These are phyloP conservation scores for Scleromitrula shiraiana DNA, from an alignment of 2,329 filamentous ascomycete genomes.

Conservation along the genomic window DNA sequence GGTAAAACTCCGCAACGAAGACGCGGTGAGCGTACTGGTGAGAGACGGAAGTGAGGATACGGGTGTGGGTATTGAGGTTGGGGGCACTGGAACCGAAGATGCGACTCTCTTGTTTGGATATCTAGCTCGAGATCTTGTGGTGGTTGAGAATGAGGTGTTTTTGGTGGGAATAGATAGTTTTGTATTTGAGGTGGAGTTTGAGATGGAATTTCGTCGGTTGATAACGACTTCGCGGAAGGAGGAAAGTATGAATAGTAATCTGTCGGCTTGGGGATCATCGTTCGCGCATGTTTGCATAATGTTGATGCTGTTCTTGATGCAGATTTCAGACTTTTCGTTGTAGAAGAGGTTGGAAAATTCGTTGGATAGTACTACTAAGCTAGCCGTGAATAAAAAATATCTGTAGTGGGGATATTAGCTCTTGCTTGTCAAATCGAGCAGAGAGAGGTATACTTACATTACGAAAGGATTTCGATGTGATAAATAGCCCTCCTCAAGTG, in stretches of 20 bases:
- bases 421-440: too few relatives aligned
- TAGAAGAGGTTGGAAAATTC: conserved; percentile 44
- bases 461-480: conserved; percentile 47
- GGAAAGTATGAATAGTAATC: conserved; percentile 42
- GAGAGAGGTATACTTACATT: conserved; percentile 37
- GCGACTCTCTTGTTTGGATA: too few relatives aligned
- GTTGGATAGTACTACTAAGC: conserved; percentile 47
- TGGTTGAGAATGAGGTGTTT: too few relatives aligned
- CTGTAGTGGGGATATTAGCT: conserved; percentile 30
- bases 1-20: too few relatives aligned
- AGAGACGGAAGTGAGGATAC: too few relatives aligned
- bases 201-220: conserved; percentile 8
- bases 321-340: conserved; percentile 35
- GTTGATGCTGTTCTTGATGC: conserved; percentile 37
- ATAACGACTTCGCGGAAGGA: conserved; percentile 39
- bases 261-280: conserved; percentile 40
- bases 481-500: conserved; percentile 38
- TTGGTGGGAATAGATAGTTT: too few relatives aligned
- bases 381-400: conserved; percentile 48
- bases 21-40: too few relatives aligned
- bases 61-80: too few relatives aligned
- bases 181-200: too few relatives aligned
- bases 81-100: too few relatives aligned
- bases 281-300: conserved; percentile 43
- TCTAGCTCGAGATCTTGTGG: too few relatives aligned